phyloP scores from a whole-genome alignment of 169 alveolate genomes.

The Eimeria sp. region DNA sequence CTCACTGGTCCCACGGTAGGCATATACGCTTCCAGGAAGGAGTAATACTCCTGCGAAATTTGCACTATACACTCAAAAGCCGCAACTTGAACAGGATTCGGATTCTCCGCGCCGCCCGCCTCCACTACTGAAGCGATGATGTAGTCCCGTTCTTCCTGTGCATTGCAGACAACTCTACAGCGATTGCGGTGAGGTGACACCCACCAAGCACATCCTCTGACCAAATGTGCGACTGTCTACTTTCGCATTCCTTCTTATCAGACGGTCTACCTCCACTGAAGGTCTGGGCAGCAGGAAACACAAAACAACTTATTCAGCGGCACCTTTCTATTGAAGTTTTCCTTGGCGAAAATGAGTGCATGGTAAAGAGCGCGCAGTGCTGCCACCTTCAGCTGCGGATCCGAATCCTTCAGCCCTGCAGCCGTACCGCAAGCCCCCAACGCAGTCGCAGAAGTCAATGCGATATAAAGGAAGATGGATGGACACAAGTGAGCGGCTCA shows the following conservation, averaged over 20 bases:
- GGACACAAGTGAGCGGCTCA: too few relatives aligned
- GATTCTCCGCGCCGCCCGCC: conserved; percentile 69
- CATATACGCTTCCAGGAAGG: conserved; percentile 77
- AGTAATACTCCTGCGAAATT: conserved; percentile 84
- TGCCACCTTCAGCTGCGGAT: conserved; percentile 86
- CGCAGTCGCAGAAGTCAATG: background rate
- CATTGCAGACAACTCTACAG: background rate
- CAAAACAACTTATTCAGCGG: background rate
- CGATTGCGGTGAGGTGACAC: background rate
- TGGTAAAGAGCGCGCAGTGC: conserved; percentile 87
- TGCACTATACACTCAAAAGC: conserved; percentile 88
- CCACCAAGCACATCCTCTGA: background rate
- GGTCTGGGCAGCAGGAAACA: background rate
- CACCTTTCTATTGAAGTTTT: conserved; percentile 77
- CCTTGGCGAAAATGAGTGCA: conserved; percentile 85
- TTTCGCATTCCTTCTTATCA: background rate
- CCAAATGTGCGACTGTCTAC: background rate
- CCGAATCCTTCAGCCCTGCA: conserved; percentile 85
- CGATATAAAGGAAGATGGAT: too few relatives aligned
- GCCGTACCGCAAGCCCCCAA: background rate
- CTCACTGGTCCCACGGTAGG: conserved; percentile 73
- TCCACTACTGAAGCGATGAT: conserved; percentile 77
- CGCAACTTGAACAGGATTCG: conserved; percentile 84
- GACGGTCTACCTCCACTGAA: background rate
- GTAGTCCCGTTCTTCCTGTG: conserved; percentile 79